A percentile compares a stretch with the other conserved stretches of the same genome.
phyloP scores from a whole-genome alignment of 495 filamentous ascomycete species.

The Talaromyces borbonicus region DNA sequence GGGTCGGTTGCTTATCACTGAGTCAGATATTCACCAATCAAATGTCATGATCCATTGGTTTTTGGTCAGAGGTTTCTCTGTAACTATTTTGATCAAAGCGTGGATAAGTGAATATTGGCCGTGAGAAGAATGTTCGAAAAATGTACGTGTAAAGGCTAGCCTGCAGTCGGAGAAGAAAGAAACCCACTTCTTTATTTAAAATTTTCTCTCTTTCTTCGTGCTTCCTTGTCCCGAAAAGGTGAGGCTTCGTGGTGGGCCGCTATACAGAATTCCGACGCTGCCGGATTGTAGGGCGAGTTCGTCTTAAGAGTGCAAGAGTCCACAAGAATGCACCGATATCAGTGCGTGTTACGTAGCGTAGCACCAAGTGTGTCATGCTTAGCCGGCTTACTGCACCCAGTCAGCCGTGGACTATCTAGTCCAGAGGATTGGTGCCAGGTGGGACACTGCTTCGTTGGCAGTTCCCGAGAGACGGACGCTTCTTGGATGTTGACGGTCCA shows the following conservation, averaged over 20 bases:
- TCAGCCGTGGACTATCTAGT: background rate
- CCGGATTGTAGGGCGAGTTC: too few relatives aligned
- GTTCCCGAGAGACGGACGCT: background rate
- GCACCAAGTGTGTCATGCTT: constrained; percentile 3
- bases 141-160: too few relatives aligned
- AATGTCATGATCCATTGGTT: background rate
- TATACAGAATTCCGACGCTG: background rate
- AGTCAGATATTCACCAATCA: background rate
- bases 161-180: background rate
- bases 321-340: too few relatives aligned
- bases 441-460: constrained; percentile 3
- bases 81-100: too few relatives aligned
- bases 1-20: background rate
- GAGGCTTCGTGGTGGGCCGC: background rate
- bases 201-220: too few relatives aligned
- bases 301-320: too few relatives aligned
- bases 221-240: background rate
- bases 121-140: background rate
- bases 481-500: too few relatives aligned
- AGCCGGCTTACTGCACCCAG: background rate
- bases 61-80: too few relatives aligned
- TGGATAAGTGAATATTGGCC: background rate
- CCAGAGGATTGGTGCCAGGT: background rate
- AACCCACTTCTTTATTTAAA: too few relatives aligned
- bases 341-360: too few relatives aligned